phyloP scores from a whole-genome alignment of 2,329 filamentous ascomycete genomes.

The Cercospora brassicicola region DNA sequence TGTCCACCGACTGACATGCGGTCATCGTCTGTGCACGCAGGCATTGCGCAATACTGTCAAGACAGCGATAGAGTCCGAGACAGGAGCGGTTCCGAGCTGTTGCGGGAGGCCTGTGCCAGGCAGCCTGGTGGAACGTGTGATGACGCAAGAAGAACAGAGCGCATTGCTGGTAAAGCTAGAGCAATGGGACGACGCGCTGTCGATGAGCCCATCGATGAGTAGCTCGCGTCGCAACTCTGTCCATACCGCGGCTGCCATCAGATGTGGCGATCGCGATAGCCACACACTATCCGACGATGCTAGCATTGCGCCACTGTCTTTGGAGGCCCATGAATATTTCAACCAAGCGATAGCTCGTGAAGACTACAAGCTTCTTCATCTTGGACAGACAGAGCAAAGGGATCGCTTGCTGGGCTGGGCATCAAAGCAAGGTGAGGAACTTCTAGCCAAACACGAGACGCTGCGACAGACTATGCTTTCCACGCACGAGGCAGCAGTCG shows the following conservation, averaged over 20 bases:
- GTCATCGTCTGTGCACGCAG: slow-evolving; percentile 39
- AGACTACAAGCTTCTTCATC: slow-evolving; percentile 32
- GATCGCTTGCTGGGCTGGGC: slow-evolving; percentile 36
- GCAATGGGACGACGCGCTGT: slow-evolving; percentile 36
- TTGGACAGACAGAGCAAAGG: slow-evolving; percentile 34
- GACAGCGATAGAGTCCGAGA: slow-evolving; percentile 36
- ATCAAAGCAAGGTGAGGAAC: slow-evolving; percentile 25
- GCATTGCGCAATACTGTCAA: slow-evolving; percentile 40
- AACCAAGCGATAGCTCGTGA: slow-evolving; percentile 28
- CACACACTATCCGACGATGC: slow-evolving; percentile 25
- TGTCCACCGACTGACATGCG: slow-evolving; percentile 38
- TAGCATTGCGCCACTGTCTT: slow-evolving; percentile 12
- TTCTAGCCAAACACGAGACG: slow-evolving; percentile 26
- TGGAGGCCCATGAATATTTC: slow-evolving; percentile 24
- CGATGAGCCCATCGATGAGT: slow-evolving; percentile 19
- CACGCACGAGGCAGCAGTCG: slow-evolving; percentile 26
- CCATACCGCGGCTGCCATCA: slow-evolving; percentile 8
- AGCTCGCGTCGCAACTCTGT: slow-evolving; percentile 21
- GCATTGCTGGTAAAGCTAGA: slow-evolving; percentile 37
- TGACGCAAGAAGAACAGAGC: slow-evolving; percentile 43
- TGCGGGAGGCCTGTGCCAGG: slow-evolving; percentile 46
- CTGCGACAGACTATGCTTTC: slow-evolving; percentile 22
- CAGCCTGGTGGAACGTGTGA: slow-evolving; percentile 41
- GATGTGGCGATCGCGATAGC: slow-evolving; percentile 6
- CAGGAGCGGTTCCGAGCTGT: slow-evolving; percentile 43